These are phyloP conservation scores for Aspergillus sparsus DNA, from an alignment of 495 filamentous ascomycete species.

Conservation along the genomic window DNA sequence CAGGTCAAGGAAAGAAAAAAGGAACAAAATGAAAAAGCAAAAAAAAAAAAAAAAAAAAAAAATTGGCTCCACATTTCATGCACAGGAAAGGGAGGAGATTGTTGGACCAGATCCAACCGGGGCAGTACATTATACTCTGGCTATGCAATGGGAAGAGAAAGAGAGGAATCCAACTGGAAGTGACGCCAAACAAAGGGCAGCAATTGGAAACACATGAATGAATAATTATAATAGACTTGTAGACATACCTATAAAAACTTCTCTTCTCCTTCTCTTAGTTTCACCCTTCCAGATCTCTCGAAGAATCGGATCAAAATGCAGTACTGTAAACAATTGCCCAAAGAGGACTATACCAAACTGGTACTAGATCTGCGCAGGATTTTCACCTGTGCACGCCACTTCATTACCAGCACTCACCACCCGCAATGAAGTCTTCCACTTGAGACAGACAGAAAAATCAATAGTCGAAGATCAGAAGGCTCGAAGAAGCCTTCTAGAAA, in stretches of 20 bases:
- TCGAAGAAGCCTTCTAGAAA: constrained; percentile 26
- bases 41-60: constrained; percentile 15
- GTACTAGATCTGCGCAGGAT: constrained; percentile 25
- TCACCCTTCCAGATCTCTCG: constrained; percentile 3
- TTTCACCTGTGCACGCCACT: constrained; percentile 19
- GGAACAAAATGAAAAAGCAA: constrained; percentile 4
- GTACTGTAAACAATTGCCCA: constrained; percentile 4
- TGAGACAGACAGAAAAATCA: constrained; percentile 3
- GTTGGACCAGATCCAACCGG: constrained; percentile 7
- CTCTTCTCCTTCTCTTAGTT: constrained; percentile 6
- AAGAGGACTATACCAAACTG: constrained; percentile 21
- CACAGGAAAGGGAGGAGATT: constrained; percentile 10
- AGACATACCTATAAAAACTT: constrained; percentile 23
- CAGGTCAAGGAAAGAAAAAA: constrained; percentile 5
- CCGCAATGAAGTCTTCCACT: constrained; percentile 1
- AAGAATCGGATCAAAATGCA: not conserved
- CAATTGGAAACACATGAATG: not conserved
- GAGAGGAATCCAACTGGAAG: constrained; percentile 9
- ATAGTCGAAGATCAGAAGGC: constrained; percentile 14
- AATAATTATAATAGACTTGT: not conserved
- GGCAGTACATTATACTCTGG: not conserved
- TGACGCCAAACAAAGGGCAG: not conserved
- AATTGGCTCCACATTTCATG: constrained; percentile 11
- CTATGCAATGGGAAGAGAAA: not conserved
- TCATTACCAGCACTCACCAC: constrained; percentile 12